Conservation (phyloP, 345 rosid species). For the Pseudoturritis turrita region DNA sequence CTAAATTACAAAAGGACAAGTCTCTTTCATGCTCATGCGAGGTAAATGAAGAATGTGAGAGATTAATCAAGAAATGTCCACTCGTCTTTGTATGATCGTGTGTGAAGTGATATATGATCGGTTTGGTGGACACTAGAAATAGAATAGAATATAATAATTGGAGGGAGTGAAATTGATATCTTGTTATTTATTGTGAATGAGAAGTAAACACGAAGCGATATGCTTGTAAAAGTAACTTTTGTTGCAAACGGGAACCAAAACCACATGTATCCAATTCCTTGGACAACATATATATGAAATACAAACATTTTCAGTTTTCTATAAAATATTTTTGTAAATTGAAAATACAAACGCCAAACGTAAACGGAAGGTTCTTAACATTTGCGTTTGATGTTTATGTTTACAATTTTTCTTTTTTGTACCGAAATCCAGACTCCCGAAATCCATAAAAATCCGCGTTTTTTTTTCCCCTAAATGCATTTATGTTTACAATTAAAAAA, state of each 20-base stretch:
- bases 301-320: too few relatives aligned
- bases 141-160: neutral
- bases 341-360: too few relatives aligned
- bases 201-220: slow-evolving; percentile 8
- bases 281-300: neutral
- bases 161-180: neutral
- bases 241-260: slow-evolving; percentile 8
- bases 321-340: neutral
- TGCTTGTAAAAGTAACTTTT: slow-evolving; percentile 8
- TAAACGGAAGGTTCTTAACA: neutral
- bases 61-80: neutral
- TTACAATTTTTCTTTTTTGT: too few relatives aligned
- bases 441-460: too few relatives aligned
- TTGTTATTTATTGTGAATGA: slow-evolving; percentile 10
- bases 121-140: neutral
- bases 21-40: neutral
- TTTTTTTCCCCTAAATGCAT: too few relatives aligned
- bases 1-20: neutral
- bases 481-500: neutral
- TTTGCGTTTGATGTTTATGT: neutral
- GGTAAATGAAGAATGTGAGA: neutral
- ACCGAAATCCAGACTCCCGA: too few relatives aligned
- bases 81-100: neutral
- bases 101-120: slow-evolving; percentile 3
- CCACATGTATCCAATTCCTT: slow-evolving; percentile 2